Evolutionary conservation across 495 filamentous ascomycete species (phyloP).

Genomic region (Cercophora samala): DNA sequence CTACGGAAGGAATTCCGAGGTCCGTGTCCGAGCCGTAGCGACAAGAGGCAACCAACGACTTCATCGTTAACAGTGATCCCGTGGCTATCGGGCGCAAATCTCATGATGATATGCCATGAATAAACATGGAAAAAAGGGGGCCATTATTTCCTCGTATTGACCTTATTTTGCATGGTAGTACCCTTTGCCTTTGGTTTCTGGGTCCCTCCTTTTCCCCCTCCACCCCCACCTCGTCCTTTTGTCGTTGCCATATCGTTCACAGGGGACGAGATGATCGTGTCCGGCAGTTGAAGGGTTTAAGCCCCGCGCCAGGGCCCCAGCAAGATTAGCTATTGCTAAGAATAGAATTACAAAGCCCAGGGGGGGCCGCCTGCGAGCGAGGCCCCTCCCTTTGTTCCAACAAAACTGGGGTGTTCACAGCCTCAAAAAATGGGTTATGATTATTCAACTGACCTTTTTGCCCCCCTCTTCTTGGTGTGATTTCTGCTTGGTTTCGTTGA

Average conservation of each 20-base stretch:
- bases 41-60: neutral
- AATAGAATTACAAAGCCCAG: neutral
- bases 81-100: too few species aligned
- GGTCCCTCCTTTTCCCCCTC: neutral
- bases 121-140: neutral
- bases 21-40: neutral
- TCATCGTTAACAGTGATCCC: neutral
- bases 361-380: neutral
- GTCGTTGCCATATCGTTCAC: neutral
- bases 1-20: neutral
- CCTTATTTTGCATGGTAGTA: neutral
- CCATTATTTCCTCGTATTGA: neutral
- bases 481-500: neutral
- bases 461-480: neutral
- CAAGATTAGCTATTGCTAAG: neutral
- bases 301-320: neutral
- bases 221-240: neutral
- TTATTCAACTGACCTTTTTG: neutral
- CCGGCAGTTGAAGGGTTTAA: neutral
- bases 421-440: slow-evolving; percentile 21
- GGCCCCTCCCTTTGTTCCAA: neutral
- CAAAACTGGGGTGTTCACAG: slow-evolving; percentile 15
- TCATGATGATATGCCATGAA: neutral
- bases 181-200: neutral
- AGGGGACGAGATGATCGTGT: slow-evolving; percentile 2